Evolutionary conservation across 2,329 filamentous ascomycete genomes (phyloP).

Genomic region (Penicillium sp.): DNA sequence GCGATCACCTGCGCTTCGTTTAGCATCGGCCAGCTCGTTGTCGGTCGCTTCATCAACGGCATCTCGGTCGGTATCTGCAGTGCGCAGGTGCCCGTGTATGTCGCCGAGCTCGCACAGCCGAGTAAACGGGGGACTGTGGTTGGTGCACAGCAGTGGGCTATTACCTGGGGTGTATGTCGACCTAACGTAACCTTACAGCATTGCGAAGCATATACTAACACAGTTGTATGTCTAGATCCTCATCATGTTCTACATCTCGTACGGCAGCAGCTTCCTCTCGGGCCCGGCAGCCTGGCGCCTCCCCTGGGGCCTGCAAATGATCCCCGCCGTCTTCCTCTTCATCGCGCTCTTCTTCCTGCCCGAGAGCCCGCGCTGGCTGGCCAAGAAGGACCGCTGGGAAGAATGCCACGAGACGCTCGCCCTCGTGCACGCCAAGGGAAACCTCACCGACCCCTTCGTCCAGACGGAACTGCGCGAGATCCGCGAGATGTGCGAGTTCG

Average conservation of each 20-base stretch:
- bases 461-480: constrained; percentile 73
- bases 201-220: neutral
- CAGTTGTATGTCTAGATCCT: constrained; percentile 50
- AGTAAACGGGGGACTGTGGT: constrained; percentile 66
- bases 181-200: too few species aligned
- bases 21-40: constrained; percentile 71
- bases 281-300: constrained; percentile 65
- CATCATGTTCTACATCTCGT: constrained; percentile 71
- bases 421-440: constrained; percentile 67
- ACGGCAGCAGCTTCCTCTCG: constrained; percentile 65
- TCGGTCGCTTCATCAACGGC: constrained; percentile 72
- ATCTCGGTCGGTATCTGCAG: constrained; percentile 75
- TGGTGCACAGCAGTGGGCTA: constrained; percentile 75
- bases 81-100: constrained; percentile 73
- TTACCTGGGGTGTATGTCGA: constrained; percentile 62
- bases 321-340: constrained; percentile 64
- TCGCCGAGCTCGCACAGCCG: constrained; percentile 67
- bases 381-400: constrained; percentile 65
- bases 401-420: constrained; percentile 56
- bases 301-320: constrained; percentile 68
- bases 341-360: constrained; percentile 58
- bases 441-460: constrained; percentile 69
- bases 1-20: constrained; percentile 65
- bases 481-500: constrained; percentile 73
- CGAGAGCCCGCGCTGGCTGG: constrained; percentile 68